phyloP scores from a whole-genome alignment of 441 rosid genomes.

The Euphorbia schlechtendalii region DNA sequence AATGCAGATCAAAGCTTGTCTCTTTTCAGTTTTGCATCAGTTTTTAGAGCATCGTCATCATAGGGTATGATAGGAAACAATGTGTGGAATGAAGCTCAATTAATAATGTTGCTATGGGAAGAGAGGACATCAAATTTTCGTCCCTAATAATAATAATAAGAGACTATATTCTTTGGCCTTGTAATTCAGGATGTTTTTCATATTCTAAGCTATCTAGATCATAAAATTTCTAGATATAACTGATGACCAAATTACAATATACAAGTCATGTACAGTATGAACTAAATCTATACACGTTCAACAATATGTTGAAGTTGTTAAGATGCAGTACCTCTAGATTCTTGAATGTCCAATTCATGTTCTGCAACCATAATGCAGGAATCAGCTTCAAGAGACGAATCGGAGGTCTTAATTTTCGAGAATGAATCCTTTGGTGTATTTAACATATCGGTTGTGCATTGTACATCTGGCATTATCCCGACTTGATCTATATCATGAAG shows the following conservation, averaged over 20 bases:
- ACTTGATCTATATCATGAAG: constrained; percentile 65
- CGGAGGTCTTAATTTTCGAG: constrained; percentile 36
- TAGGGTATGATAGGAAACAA: too few relatives aligned
- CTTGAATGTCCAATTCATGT: constrained; percentile 65
- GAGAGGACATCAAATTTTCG: too few relatives aligned
- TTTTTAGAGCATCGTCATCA: too few relatives aligned
- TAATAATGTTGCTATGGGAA: too few relatives aligned
- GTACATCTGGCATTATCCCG: constrained; percentile 66
- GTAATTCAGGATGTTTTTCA: too few relatives aligned
- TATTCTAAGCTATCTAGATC: too few relatives aligned
- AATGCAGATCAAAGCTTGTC: too few relatives aligned
- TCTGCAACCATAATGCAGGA: constrained; percentile 88
- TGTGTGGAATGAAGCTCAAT: too few relatives aligned
- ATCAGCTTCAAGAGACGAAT: constrained; percentile 68
- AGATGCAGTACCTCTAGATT: constrained; percentile 60
- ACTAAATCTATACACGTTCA: constrained; percentile 13
- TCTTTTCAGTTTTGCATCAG: too few relatives aligned
- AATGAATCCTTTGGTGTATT: constrained; percentile 40
- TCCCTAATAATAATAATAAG: too few relatives aligned
- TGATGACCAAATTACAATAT: too few relatives aligned
- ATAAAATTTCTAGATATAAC: background rate
- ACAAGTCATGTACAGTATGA: background rate
- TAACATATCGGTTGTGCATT: constrained; percentile 54
- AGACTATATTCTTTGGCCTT: too few relatives aligned
- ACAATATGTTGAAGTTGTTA: constrained; percentile 21